These are phyloP conservation scores for Heliocybe sulcata DNA, from an alignment of 1,284 basidiomycete genomes.

Conservation along the genomic window DNA sequence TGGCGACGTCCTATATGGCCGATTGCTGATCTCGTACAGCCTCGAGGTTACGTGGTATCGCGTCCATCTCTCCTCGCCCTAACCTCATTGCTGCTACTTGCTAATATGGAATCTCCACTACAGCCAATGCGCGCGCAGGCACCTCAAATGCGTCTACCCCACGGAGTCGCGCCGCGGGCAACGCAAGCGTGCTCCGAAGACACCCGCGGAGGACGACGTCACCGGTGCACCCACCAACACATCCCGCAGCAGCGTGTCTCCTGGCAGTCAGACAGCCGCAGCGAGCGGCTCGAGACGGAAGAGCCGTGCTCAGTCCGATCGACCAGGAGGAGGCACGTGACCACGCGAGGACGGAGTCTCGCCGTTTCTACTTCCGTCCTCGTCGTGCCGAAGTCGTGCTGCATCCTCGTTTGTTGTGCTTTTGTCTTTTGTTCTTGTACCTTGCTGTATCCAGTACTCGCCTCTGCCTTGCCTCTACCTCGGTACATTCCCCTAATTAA, in stretches of 20 bases:
- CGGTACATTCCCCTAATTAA: neutral
- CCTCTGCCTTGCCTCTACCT: too few relatives aligned
- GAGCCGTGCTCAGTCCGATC: neutral
- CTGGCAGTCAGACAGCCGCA: neutral
- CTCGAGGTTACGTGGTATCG: neutral
- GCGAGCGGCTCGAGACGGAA: neutral
- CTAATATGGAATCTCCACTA: neutral
- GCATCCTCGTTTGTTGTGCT: neutral
- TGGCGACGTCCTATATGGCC: neutral
- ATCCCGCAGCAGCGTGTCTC: neutral
- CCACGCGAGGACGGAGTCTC: neutral
- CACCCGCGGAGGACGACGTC: neutral
- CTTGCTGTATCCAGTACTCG: neutral
- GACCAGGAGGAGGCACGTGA: neutral
- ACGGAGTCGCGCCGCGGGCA: conserved; percentile 16
- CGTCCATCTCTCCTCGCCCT: neutral
- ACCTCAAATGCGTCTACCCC: conserved; percentile 16
- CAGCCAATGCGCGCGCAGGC: conserved; percentile 16
- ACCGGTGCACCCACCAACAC: neutral
- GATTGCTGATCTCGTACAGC: neutral
- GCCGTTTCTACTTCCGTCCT: neutral
- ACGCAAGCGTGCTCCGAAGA: conserved; percentile 10
- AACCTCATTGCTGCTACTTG: neutral
- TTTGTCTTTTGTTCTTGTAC: neutral
- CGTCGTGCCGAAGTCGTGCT: neutral